phyloP scores from a whole-genome alignment of 495 filamentous ascomycete genomes.

The Hypoxylon subgilvum region DNA sequence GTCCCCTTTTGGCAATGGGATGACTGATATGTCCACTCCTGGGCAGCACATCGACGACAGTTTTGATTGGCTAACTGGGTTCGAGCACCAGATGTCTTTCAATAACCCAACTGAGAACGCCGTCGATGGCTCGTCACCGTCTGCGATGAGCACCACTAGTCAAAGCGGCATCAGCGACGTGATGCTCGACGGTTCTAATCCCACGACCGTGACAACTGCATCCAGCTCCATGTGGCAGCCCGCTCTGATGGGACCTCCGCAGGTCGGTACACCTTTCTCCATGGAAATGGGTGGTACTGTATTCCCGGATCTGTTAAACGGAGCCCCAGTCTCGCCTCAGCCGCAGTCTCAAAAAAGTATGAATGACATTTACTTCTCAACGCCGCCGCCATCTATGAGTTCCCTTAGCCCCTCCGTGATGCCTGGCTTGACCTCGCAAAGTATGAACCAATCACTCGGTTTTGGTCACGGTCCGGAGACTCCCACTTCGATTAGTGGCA shows the following conservation, averaged over 20 bases:
- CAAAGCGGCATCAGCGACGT: conserved; percentile 91
- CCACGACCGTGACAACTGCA: conserved; percentile 49
- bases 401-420: conserved; percentile 60
- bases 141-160: conserved; percentile 89
- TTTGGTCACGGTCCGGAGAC: conserved; percentile 68
- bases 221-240: conserved; percentile 70
- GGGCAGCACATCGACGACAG: conserved; percentile 73
- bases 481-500: conserved; percentile 70
- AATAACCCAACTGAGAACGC: conserved; percentile 73
- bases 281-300: conserved; percentile 62
- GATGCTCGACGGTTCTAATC: conserved; percentile 84
- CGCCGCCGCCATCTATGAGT: conserved; percentile 71
- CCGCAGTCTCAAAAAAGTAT: conserved; percentile 58
- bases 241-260: conserved; percentile 64
- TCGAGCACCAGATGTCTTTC: conserved; percentile 77
- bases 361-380: conserved; percentile 63
- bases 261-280: conserved; percentile 66
- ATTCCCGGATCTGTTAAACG: conserved; percentile 65
- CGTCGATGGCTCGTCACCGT: conserved; percentile 91
- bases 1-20: conserved; percentile 74
- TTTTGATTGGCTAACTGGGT: conserved; percentile 86
- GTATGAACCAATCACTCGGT: conserved; percentile 65
- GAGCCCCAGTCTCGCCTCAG: conserved; percentile 67
- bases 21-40: conserved; percentile 60
- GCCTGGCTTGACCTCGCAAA: conserved; percentile 58